Percentiles rank a stretch among this genome's conserved stretches.
Conservation (phyloP, 495 filamentous ascomycete species). For the Pseudotulostoma volvatum region DNA sequence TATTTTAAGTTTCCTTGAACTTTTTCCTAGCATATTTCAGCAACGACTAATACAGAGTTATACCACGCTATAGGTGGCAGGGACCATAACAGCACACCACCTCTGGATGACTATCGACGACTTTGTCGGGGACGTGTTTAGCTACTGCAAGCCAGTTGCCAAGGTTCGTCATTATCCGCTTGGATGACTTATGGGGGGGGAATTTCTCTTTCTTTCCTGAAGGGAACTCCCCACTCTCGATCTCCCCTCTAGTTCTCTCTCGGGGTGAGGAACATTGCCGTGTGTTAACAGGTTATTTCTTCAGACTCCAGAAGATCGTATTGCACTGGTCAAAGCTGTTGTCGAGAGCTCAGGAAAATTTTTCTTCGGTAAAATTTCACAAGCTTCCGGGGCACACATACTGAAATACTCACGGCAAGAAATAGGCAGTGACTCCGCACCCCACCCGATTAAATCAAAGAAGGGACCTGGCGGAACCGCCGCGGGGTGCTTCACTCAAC, state of each 20-base stretch:
- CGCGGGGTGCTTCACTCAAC: constrained; percentile 82
- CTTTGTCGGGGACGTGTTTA: constrained; percentile 57
- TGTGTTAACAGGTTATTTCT: constrained; percentile 11
- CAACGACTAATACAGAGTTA: too few species aligned
- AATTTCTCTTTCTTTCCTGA: too few species aligned
- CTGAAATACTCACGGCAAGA: background rate
- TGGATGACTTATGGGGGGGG: background rate
- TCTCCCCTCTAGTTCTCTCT: too few species aligned
- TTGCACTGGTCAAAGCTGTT: constrained; percentile 54
- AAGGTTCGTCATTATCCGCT: constrained; percentile 25
- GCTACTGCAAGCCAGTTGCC: constrained; percentile 77
- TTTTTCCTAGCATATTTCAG: background rate
- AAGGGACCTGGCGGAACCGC: constrained; percentile 46
- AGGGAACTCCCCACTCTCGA: too few species aligned
- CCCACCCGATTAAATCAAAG: constrained; percentile 63
- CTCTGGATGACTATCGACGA: constrained; percentile 63
- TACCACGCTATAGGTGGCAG: constrained; percentile 17
- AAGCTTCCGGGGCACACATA: background rate
- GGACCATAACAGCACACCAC: constrained; percentile 66
- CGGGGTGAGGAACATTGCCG: too few species aligned
- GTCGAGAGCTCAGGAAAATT: constrained; percentile 58
- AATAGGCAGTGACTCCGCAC: constrained; percentile 46
- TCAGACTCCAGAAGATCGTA: constrained; percentile 48
- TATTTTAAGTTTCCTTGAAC: constrained; percentile 11
- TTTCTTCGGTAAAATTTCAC: constrained; percentile 41